Evolutionary conservation across 441 rosid species (phyloP).

Genomic region (Eutrema salsugineum): DNA sequence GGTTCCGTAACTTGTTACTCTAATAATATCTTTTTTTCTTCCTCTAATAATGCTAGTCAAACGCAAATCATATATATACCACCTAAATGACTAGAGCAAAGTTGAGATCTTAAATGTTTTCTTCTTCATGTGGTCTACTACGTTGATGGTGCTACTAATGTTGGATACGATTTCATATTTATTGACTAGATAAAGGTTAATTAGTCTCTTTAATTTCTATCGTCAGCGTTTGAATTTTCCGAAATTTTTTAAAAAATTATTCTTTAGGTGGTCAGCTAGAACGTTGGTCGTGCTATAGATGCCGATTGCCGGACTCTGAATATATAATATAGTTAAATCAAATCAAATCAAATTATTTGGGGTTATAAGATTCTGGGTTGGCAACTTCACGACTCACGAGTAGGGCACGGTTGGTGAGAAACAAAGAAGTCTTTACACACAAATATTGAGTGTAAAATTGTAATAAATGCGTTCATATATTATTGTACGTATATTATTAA

Average conservation of each 20-base stretch:
- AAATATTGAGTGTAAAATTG: background rate
- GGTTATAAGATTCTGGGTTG: constrained; percentile 9
- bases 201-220: background rate
- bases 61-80: background rate
- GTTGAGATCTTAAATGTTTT: no score
- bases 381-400: constrained; percentile 31
- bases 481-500: background rate
- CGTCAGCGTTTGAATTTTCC: background rate
- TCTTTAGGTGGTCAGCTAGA: background rate
- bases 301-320: background rate
- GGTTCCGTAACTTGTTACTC: background rate
- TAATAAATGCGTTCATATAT: background rate
- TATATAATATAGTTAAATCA: background rate
- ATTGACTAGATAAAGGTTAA: background rate
- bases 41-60: background rate
- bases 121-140: no score
- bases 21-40: background rate
- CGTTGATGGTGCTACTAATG: no score
- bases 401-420: constrained; percentile 55
- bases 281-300: background rate
- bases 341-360: constrained; percentile 1
- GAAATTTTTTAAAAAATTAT: background rate
- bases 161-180: no score
- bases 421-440: constrained; percentile 33
- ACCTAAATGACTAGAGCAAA: no score